Conservation (phyloP, 2,329 filamentous ascomycete species). For the Raffaelea deltoideospora region DNA sequence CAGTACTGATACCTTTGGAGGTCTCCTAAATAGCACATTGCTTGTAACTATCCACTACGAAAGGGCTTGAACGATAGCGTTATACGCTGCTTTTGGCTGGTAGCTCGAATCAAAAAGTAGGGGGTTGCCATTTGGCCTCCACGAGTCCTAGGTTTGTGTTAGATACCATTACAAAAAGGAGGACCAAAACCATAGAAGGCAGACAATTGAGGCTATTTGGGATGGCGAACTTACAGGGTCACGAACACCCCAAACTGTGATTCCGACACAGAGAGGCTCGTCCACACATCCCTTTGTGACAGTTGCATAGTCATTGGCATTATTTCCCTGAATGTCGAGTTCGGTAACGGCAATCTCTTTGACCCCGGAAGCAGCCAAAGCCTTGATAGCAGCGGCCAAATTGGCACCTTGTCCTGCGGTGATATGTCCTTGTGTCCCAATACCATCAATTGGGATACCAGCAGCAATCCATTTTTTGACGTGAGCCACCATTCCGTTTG, state of each 20-base stretch:
- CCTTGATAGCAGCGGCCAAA: slow-evolving; percentile 32
- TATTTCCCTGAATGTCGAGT: slow-evolving; percentile 47
- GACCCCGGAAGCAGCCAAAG: slow-evolving; percentile 32
- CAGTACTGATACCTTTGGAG: no score
- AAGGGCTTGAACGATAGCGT: slow-evolving; percentile 24
- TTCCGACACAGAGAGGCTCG: slow-evolving; percentile 44
- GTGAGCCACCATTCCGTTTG: slow-evolving; percentile 35
- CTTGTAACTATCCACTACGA: no score
- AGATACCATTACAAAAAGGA: not conserved
- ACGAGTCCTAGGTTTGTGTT: slow-evolving; percentile 28
- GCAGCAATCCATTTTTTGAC: slow-evolving; percentile 48
- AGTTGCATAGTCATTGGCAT: slow-evolving; percentile 40
- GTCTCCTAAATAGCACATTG: no score
- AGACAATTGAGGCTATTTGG: not conserved
- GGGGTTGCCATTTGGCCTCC: slow-evolving; percentile 32
- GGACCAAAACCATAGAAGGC: not conserved
- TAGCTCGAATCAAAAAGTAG: slow-evolving; percentile 38
- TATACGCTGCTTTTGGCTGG: slow-evolving; percentile 35
- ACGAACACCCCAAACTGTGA: slow-evolving; percentile 46
- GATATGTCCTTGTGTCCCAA: slow-evolving; percentile 45
- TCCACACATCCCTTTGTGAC: slow-evolving; percentile 42
- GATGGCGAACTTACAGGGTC: slow-evolving; percentile 21
- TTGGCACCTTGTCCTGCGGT: slow-evolving; percentile 26
- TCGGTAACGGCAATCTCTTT: slow-evolving; percentile 50
- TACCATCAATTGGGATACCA: slow-evolving; percentile 51